Evolutionary conservation across 768 basidiomycete genomes (phyloP).

Genomic region (Calocybe gangraenosa): DNA sequence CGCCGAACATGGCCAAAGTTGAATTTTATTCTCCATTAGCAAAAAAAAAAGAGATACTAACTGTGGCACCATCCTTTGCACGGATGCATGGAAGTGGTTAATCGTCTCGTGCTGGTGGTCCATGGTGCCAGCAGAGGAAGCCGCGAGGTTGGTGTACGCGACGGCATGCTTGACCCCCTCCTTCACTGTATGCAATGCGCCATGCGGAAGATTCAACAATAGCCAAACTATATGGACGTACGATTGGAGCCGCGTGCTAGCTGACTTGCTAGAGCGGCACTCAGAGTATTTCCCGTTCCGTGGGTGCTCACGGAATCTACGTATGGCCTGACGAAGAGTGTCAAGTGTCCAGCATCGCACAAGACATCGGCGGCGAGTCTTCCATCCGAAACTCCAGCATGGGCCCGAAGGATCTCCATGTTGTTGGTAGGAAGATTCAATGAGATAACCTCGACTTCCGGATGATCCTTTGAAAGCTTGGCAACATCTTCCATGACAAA

Average conservation of each 20-base stretch:
- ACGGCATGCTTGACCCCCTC: slow-evolving; percentile 61
- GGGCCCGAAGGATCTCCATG: slow-evolving; percentile 54
- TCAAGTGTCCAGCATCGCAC: slow-evolving; percentile 32
- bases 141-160: slow-evolving; percentile 71
- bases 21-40: not conserved
- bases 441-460: slow-evolving; percentile 34
- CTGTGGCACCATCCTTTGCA: slow-evolving; percentile 46
- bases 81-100: slow-evolving; percentile 73
- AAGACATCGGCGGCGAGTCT: slow-evolving; percentile 65
- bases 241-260: slow-evolving; percentile 53
- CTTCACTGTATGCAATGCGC: slow-evolving; percentile 31
- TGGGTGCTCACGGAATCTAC: slow-evolving; percentile 75
- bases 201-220: not conserved
- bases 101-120: slow-evolving; percentile 82
- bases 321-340: slow-evolving; percentile 56
- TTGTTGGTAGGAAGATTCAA: slow-evolving; percentile 49
- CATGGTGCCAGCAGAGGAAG: slow-evolving; percentile 60
- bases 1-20: not conserved
- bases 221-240: slow-evolving; percentile 12
- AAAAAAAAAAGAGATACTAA: slow-evolving; percentile 12
- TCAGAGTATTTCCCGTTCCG: slow-evolving; percentile 92
- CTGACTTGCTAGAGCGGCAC: slow-evolving; percentile 70
- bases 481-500: slow-evolving; percentile 43
- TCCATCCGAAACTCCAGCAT: slow-evolving; percentile 14
- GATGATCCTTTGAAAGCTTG: slow-evolving; percentile 21